Evolutionary conservation across 2,329 filamentous ascomycete genomes (phyloP), one percentile per base, ranked within the genome.

Genomic region (Exophiala aquamarina): DNA sequence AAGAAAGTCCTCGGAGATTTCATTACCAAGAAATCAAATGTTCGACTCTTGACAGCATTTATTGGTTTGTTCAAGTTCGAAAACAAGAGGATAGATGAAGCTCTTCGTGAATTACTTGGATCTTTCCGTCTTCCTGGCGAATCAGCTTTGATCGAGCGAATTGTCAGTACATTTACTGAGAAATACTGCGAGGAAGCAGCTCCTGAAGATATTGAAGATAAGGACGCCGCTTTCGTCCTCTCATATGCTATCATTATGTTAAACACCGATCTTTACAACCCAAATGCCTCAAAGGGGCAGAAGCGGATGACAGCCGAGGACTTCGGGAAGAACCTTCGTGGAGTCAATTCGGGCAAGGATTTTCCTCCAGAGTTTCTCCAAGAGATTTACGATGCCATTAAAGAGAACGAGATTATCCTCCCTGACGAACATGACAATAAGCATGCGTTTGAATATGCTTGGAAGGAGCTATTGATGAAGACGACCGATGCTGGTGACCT

Each of bases 171-270:
- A 9, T 98, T 98, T 66, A 81, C 89, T 1, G 87, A 92, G 56
- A 89, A 88, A 63, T 98, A 95, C 65, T 87, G 86, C 65, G 71
- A 78, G 7, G 82, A 81, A 49, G 81, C 79, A 4, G 78, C 82
- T 19, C 85, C 87, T 1, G 80, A 86, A 44, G 86, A 84, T 17
- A 83, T 97, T 54, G 86, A 84, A 5, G 84, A 95, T 61, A 86
- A 88, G 59, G 93, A 98, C 65, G 83, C 90, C 6, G 84, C 93
- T 17, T 98, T 88, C 61, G 83, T 98, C 38, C 74, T 98, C 41
- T 92, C 88, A 0, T 98, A 98, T 64, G 93, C 91, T 29, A 94
- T 96, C 61, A 95, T 98, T 66, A 90, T 98, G 82, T 74, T 98
- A 47, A 98, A 98, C 63, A 96, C 92, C 1, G 93, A 98, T 63